Base-by-base conservation (phyloP, 2,329 filamentous ascomycete species). In the Lachnellula arida region DNA sequence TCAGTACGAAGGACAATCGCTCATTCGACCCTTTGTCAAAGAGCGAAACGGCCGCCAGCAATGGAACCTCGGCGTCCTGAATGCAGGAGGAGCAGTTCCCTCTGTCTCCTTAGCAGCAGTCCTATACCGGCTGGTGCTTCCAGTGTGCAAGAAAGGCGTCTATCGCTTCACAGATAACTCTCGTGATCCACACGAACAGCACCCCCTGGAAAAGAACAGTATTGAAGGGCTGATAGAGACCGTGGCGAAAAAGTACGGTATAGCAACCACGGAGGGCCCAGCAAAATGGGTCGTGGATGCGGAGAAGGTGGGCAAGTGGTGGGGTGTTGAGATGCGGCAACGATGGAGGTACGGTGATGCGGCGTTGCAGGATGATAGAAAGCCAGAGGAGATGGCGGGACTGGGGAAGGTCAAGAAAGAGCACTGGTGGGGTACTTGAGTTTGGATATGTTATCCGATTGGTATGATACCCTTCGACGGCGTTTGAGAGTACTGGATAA, bases 1-100 rank as follows among this genome's bases (percentile, higher is more conserved):
- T 17, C 67, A 76, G 43, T 77, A 77, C 63, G 73, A 78, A 67
- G 75, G 74, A 11, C 75, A 77, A 59, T 76, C 74, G 0, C 67
- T 77, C n/a, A 71, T 77, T 49, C 71, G 75, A 8, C 72, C 73
- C 1, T 74, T 71, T 54, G 66, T 71, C 37, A 49, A 67, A 15
- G 56, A 65, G 14, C 64, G 72, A 17, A 67, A 70, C 47, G 68
- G 69, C 6, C 69, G 71, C 3, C 71, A 42, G 44, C 57, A 56
- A 28, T 67, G 61, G 59, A 65, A 67, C 53, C 61, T 68, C 46
- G 64, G 60, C 28, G 58, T 65, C 25, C 56, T 68, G 35, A 68
- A 68, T 46, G 65, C 66, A 1, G 66, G 66, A 15, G 66, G 66
- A 14, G 60, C 63, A 0, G 44, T 65, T 17, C 54, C 67, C 2